These are phyloP conservation scores for Ophryocystis elektroscirrha DNA, from an alignment of 169 alveolate genomes.

Conservation along the genomic window DNA sequence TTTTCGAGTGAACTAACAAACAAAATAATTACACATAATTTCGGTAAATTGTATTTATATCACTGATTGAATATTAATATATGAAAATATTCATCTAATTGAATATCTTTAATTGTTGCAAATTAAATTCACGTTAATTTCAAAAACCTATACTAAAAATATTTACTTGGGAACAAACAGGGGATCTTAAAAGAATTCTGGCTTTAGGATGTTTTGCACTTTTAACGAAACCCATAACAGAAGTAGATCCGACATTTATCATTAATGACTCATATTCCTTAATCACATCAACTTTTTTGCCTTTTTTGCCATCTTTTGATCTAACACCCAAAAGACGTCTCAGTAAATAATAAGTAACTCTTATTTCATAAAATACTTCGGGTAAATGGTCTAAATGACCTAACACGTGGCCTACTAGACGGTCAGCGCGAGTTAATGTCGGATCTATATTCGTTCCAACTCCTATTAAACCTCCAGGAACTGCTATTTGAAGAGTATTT, in stretches of 20 bases:
- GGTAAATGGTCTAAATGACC: conserved; percentile 84
- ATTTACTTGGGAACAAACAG: conserved; percentile 56
- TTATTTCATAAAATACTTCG: conserved; percentile 75
- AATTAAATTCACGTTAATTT: too few relatives aligned
- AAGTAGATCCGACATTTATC: conserved; percentile 88
- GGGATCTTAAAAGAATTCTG: conserved; percentile 59
- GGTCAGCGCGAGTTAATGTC: conserved; percentile 82
- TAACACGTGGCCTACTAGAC: conserved; percentile 84
- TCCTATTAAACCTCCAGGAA: conserved; percentile 83
- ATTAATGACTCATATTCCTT: conserved; percentile 81
- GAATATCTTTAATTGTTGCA: too few relatives aligned
- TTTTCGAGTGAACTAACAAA: too few relatives aligned
- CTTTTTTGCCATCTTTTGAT: conserved; percentile 47
- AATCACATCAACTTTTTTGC: conserved; percentile 73
- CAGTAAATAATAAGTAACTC: conserved; percentile 32
- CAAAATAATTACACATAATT: too few relatives aligned
- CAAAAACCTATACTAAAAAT: too few relatives aligned
- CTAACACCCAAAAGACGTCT: conserved; percentile 29
- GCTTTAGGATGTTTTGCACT: conserved; percentile 64
- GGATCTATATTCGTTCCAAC: conserved; percentile 95
- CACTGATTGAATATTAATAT: too few relatives aligned
- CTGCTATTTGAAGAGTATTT: conserved; percentile 85
- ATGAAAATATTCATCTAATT: too few relatives aligned
- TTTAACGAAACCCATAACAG: conserved; percentile 80
- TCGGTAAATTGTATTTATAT: too few relatives aligned